Conservation (phyloP, 768 basidiomycete species). For the Melanogaster broomeanus region DNA sequence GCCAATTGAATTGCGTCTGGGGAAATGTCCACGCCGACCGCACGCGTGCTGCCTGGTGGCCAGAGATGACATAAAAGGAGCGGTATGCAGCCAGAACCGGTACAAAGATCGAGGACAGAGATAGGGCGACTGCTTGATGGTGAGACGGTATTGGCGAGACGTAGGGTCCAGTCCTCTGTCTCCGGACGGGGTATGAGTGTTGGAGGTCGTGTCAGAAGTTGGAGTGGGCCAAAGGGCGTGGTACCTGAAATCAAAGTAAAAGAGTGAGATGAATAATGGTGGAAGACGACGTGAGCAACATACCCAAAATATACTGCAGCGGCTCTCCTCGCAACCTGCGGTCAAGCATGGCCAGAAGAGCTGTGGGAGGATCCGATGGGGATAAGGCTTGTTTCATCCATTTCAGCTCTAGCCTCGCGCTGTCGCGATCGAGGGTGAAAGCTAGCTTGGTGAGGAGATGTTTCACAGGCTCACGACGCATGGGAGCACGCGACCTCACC, state of each 20-base stretch:
- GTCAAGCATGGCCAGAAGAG: conserved; percentile 48
- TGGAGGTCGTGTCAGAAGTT: conserved; percentile 71
- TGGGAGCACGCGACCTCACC: too few relatives aligned
- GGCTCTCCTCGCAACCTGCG: conserved; percentile 74
- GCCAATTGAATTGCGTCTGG: conserved; percentile 55
- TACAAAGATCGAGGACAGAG: conserved; percentile 84
- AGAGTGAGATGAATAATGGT: background rate
- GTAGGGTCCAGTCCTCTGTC: conserved; percentile 81
- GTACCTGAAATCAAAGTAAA: conserved; percentile 43
- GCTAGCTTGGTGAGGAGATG: conserved; percentile 32
- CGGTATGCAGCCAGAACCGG: conserved; percentile 91
- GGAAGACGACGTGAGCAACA: conserved; percentile 6
- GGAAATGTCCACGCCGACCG: conserved; percentile 71
- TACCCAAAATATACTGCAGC: conserved; percentile 89
- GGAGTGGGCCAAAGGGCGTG: conserved; percentile 86
- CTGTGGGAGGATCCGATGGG: conserved; percentile 23
- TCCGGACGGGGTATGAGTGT: conserved; percentile 94
- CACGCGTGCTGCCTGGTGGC: conserved; percentile 52
- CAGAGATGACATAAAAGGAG: conserved; percentile 74
- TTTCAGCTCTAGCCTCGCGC: conserved; percentile 43
- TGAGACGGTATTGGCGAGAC: conserved; percentile 51
- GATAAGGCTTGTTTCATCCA: conserved; percentile 47
- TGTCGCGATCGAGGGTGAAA: conserved; percentile 33
- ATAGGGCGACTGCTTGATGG: conserved; percentile 32
- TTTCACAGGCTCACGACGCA: conserved; percentile 10